Base-by-base conservation (phyloP, 208 protist genomes). In the Blechomonas ayalai region DNA sequence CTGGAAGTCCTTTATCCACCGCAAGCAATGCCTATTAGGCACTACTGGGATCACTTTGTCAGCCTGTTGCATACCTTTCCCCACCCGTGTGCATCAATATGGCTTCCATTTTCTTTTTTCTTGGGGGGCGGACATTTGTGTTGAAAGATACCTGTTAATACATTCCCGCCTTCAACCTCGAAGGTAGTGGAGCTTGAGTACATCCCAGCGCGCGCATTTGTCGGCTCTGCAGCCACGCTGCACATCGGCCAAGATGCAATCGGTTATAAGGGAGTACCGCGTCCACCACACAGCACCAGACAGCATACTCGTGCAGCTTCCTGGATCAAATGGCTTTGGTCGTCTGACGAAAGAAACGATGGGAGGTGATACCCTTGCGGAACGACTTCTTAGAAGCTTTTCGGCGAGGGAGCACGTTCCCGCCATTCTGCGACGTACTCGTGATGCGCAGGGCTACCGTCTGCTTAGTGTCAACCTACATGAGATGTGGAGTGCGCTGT, bases 371-470 rank as follows among this genome's bases (percentile, higher is more conserved):
- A 45, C 42, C 1, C 65, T 93, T 7, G 84, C 80, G 9, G 60
- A 82, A 39, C 54, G 65, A 0, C 71, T 93, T 0, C 51, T 90
- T 13, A 84, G 70, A 27, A 62, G 60, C 41, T 72, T 93, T 32
- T 36, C 81, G 2, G 43, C 59, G 1, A 73, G 74, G 8, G 64
- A 79, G 44, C 55, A 73, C 38, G 37, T 90, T 19, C 35, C 53
- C 2, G 78, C 72, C 12, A 61, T 82, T 4, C 55, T 60, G 18
- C 54, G 39, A 15, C 75, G 61, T 43, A 44, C 42, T 12, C 80
- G 75, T n/a, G 84, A 92, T 43, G 57, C 35, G 0, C 66, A 90
- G 56, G 80, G 82, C 9, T 93, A 93, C 57, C 73, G 68, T 10
- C 66, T 86, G 27, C 49, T 88, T 24, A 77, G 68, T 25, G 61